Base-by-base conservation (phyloP, 2,329 filamentous ascomycete genomes). In the Aspergillus brasiliensis region DNA sequence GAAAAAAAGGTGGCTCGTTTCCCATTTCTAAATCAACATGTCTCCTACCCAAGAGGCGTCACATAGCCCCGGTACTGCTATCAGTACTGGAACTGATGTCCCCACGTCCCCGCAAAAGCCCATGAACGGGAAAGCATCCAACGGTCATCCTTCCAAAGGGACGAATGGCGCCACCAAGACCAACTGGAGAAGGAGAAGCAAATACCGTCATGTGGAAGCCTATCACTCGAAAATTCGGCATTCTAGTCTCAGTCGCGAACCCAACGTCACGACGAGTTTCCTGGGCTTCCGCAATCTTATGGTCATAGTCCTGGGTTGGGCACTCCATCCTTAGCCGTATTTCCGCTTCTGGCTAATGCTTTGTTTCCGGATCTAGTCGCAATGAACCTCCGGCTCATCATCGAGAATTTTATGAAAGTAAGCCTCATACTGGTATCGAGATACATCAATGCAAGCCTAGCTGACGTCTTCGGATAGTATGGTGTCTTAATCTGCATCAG, bases 361-460 rank as follows among this genome's bases (percentile, higher is more conserved):
- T n/a, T 23, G 59, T 51, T 51, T 7, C n/a, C 38, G 17, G 54
- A 46, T 62, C 28, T 67, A 92, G 91, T 98, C 71, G 92, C 94
- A 52, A 95, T 93, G 70, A 99, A 99, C 74, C 78, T 99, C 54
- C 88, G 95, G 65, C 83, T 99, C 70, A 91, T 98, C 80, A 92
- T 99, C 72, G 95, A 98, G 78, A 99, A 99, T 73, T 91, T 94
- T 67, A 91, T 94, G 81, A 97, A 97, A 84, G 91, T 91, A 73
- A 62, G 69, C 56, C n/a, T n/a, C 10, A 23, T 17, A n/a, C 25
- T 31, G 37, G 47, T 31, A 44, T 17, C 15, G 17, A 15, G 37
- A 28, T 44, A 10, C 19, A 44, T 42, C 25, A 15, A 13, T 21
- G 28, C 37, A 17, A 57, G 25, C 42, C 21, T 21, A 40, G n/a